Percentiles rank a stretch among this genome's conserved stretches.
Conservation (phyloP, 192 early-diverging fungal genomes). For the Helicostylum pulchrum region DNA sequence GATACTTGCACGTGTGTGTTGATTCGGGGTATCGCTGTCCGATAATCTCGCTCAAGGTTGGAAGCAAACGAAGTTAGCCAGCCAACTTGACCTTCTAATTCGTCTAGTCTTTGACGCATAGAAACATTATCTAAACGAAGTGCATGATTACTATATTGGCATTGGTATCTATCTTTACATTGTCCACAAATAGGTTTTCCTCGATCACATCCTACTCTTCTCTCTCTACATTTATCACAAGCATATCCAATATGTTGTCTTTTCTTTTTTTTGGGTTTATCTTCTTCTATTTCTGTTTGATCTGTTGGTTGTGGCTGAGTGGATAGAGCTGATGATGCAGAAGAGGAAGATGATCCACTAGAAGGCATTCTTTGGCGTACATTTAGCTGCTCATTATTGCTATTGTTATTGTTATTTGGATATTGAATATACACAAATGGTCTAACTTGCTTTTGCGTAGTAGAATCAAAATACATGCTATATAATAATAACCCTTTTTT, state of each 20-base stretch:
- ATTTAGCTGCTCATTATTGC: background rate
- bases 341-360: no score
- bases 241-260: slow-evolving; percentile 24
- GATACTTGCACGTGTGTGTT: background rate
- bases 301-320: no score
- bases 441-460: background rate
- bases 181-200: slow-evolving; percentile 17
- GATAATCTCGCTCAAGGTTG: slow-evolving; percentile 7
- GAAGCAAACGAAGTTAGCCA: slow-evolving; percentile 1
- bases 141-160: slow-evolving; percentile 11
- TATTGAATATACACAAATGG: slow-evolving; percentile 12
- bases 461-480: no score
- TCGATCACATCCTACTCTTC: slow-evolving; percentile 24
- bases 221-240: slow-evolving; percentile 29
- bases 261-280: background rate
- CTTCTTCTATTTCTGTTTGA: background rate
- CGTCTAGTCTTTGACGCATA: slow-evolving; percentile 10
- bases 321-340: background rate
- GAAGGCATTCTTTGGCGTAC: no score
- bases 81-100: slow-evolving; percentile 5
- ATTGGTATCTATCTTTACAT: slow-evolving; percentile 16
- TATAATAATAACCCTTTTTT: no score
- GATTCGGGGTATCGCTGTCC: background rate
- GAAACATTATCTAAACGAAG: slow-evolving; percentile 10
- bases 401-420: slow-evolving; percentile 8